These are phyloP conservation scores for Rhododendron williamsianum DNA, from an alignment of 148 eudicot genomes.

Conservation along the genomic window DNA sequence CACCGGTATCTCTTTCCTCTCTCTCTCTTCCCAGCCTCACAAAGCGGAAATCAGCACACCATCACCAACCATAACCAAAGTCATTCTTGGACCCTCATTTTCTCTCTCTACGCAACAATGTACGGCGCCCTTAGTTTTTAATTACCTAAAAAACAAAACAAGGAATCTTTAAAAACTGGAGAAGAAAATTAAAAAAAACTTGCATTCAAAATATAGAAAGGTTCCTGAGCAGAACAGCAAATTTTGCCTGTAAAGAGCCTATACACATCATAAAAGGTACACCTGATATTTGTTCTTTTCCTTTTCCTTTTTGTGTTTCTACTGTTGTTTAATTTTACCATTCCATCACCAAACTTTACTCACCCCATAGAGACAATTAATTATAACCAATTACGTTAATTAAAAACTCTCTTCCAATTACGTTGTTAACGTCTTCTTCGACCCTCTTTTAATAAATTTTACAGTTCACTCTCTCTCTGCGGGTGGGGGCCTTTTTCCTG, in stretches of 20 bases:
- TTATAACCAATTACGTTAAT: neutral
- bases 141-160: neutral
- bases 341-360: neutral
- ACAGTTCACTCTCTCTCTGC: neutral
- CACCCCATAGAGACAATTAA: neutral
- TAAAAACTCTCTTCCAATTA: neutral
- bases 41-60: slow-evolving; percentile 25
- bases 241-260: slow-evolving; percentile 7
- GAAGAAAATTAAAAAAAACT: neutral
- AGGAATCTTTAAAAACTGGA: neutral
- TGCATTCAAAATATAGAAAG: neutral
- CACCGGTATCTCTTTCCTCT: neutral
- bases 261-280: neutral
- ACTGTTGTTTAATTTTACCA: neutral
- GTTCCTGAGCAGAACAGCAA: neutral
- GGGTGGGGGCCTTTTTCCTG: slow-evolving; percentile 7
- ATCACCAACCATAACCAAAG: slow-evolving; percentile 13
- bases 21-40: slow-evolving; percentile 14
- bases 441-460: neutral
- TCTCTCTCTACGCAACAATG: neutral
- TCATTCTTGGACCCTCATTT: neutral
- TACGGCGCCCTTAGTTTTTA: neutral
- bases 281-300: neutral
- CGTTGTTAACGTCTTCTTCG: neutral
- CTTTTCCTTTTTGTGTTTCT: neutral